Evolutionary conservation across 2,329 filamentous ascomycete genomes (phyloP), one percentile per base, ranked within the genome.

Genomic region (Ophiostoma montium): DNA sequence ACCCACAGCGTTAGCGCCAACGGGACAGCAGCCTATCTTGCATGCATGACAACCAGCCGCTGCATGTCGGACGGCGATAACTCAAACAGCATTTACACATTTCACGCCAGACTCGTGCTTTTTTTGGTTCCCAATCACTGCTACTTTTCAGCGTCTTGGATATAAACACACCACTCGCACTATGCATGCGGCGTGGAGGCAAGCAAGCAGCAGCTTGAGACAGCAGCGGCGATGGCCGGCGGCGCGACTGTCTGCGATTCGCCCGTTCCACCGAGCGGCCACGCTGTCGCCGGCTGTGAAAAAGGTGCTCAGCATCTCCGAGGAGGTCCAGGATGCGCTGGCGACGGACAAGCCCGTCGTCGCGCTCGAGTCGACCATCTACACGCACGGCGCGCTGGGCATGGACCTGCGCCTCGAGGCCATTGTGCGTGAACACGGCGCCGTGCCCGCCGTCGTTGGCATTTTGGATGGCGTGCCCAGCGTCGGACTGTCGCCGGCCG

Each of bases 321-420:
- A 90, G 46, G 90, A 96, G 65, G 82, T 98, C 12, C 70, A 73
- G 47, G 79, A 87, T 61, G 90, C 89, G 35, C 64, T 95, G 44
- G 71, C 77, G 38, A 75, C 78, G 12, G 80, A 81, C 50, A 81
- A 79, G 58, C 90, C 92, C 1, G 82, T 98, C 4, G 89, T 98
- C 11, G 92, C 90, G 15, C 74, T 98, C 5, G 92, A 98, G 65
- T 88, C 86, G 2, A 95, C 92, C 5, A 96, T 98, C 57, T 96
- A 98, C 65, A 98, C 92, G 1, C 92, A 98, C 66, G 89, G 88
- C 36, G 80, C 84, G 19, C 71, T 98, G 13, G 86, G 86, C n/a
- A 76, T 79, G 32, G 72, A 75, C 42, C 67, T 78, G 18, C 75
- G 82, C 43, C 76, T 96, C 52, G 86, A 95, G 60, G 79, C 81